Evolutionary conservation across 75 land plant genomes (phyloP).

Genomic region (Isoetes taiwanensis): DNA sequence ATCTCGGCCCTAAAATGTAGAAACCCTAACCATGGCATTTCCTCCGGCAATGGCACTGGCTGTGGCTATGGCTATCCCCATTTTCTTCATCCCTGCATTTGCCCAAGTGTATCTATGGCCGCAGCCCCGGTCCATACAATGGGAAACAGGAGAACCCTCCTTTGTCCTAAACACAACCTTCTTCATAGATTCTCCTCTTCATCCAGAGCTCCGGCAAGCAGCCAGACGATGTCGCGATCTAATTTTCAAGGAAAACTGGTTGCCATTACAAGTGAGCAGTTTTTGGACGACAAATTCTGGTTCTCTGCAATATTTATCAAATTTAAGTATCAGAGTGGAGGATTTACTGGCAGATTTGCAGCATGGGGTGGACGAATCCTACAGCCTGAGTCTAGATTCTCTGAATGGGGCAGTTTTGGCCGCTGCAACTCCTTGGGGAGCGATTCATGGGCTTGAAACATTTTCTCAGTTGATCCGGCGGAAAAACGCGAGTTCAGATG

Average conservation of each 20-base stretch:
- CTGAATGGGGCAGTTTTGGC: constrained; percentile 16
- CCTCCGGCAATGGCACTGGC: too few relatives aligned
- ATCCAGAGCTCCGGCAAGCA: constrained; percentile 37
- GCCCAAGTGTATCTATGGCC: constrained; percentile 34
- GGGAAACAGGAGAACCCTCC: constrained; percentile 17
- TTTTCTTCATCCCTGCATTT: too few relatives aligned
- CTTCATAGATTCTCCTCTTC: constrained; percentile 14
- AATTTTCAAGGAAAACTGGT: constrained; percentile 39
- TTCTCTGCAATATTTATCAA: constrained; percentile 4
- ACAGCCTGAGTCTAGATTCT: constrained; percentile 27
- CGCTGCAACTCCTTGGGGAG: constrained; percentile 76
- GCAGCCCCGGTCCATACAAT: constrained; percentile 25
- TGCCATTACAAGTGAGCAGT: constrained; percentile 16
- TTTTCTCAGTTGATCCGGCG: constrained; percentile 69
- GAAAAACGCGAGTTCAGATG: constrained; percentile 1
- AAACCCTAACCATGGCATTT: too few relatives aligned
- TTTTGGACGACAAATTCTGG: not conserved
- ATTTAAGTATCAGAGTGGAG: constrained; percentile 29
- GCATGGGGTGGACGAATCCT: constrained; percentile 73
- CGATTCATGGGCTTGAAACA: constrained; percentile 85
- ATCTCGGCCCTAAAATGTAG: too few relatives aligned
- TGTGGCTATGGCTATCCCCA: too few relatives aligned
- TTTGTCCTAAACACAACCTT: constrained; percentile 24
- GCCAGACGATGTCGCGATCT: constrained; percentile 29
- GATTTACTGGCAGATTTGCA: constrained; percentile 35